These are phyloP conservation scores for Panaeolus cyanescens DNA, from an alignment of 768 basidiomycete genomes.

Conservation along the genomic window DNA sequence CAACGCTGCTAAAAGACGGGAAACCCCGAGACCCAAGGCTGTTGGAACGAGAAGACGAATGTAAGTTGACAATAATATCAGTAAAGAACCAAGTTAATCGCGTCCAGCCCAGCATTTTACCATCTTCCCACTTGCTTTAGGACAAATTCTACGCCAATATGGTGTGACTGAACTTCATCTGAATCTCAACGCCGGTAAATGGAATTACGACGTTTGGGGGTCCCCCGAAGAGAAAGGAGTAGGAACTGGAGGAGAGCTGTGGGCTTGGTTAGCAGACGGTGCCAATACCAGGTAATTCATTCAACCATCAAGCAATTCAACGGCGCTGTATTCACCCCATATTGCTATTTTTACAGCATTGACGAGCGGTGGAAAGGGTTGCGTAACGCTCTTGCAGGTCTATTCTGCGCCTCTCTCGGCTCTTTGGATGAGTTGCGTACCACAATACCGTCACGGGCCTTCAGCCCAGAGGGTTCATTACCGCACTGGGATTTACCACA, in stretches of 20 bases:
- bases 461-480: constrained; percentile 60
- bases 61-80: constrained; percentile 25
- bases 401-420: constrained; percentile 93
- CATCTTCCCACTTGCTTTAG: constrained; percentile 83
- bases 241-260: constrained; percentile 85
- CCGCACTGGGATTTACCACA: constrained; percentile 50
- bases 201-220: constrained; percentile 87
- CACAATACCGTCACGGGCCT: constrained; percentile 62
- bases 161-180: constrained; percentile 88
- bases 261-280: constrained; percentile 88
- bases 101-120: constrained; percentile 79
- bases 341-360: constrained; percentile 41
- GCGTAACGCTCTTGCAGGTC: constrained; percentile 86
- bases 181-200: constrained; percentile 88
- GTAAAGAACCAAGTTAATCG: neutral
- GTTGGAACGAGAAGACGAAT: constrained; percentile 49
- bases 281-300: constrained; percentile 46
- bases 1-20: constrained; percentile 55
- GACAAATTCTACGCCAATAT: constrained; percentile 85
- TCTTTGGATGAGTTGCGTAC: constrained; percentile 76
- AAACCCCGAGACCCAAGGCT: constrained; percentile 57
- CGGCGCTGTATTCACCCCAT: neutral
- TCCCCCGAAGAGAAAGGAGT: constrained; percentile 76
- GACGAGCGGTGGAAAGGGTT: constrained; percentile 83
- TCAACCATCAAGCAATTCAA: neutral